Evolutionary conservation across 2,329 filamentous ascomycete species (phyloP), one percentile per base, ranked within the genome.

Genomic region (Huntiella omanensis): DNA sequence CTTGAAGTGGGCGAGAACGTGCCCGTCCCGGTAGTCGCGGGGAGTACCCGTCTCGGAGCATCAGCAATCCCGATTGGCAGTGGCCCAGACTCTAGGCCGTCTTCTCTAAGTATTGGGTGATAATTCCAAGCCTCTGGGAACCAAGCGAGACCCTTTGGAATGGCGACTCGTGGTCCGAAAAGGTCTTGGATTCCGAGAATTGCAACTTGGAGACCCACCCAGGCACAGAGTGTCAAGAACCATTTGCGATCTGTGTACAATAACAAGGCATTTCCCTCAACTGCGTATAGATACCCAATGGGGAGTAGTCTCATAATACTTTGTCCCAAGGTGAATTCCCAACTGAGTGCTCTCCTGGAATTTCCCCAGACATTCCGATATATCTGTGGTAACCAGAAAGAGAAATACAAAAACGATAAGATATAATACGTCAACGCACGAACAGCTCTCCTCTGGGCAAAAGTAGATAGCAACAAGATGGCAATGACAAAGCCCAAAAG

Each of bases 341-440:
- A 95, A 3, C 79, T 73, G n/a, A 96, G 68, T 1, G 88, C 87
- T 55, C 83, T 83, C 36, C 87, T 83, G 60, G 86, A 94, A 62
- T 95, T 95, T 46, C 88, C 83, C 61, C 83, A 76, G 45, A 82
- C 69, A 59, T 98, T 98, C 51, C 91, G 83, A 57, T 82, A 75
- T 53, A 96, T 93, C 59, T 98, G 91, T 0, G 91, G 88, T 1
- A 78, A 58, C 88, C 88, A 96, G 57, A 95, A 79, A 15, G 87
- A 94, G 39, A 95, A 73, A 58, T 95, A 95, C 45, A 72, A 53
- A 54, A 88, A 75, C 2, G 74, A 70, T 16, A 93, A 64, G 2
- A 69, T 52, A 57, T 87, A 74, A 54, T 74, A 64, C 57, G 78
- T 79, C 43, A 64, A 56, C 17, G 68, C 63, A 33, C 76, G 73